Evolutionary conservation across 768 basidiomycete genomes (phyloP), one percentile per base, ranked within the genome.

Genomic region (Daedaleopsis sinensis): DNA sequence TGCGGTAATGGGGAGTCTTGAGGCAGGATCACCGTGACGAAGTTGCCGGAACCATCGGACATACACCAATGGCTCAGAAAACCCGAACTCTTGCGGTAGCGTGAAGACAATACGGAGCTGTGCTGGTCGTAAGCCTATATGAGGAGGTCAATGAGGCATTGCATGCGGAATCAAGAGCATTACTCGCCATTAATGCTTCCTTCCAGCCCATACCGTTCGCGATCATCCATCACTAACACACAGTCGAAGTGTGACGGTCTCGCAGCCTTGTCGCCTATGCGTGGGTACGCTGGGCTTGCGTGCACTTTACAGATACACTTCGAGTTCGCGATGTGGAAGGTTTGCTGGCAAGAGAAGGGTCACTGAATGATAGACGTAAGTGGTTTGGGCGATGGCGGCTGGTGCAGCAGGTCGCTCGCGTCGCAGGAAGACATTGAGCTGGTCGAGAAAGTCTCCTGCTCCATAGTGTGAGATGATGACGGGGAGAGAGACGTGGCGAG

Each of bases 261-360:
- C 5, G 54, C 43, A 13, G 15, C 19, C 11, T 32, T 15, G 43
- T 55, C 54, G 18, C 32, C 13, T 13, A 5, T 10, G 1, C 54
- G 42, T 4, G 42, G 54, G 12, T 4, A 27, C 1, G 42, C 42
- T 1, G 54, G 54, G 2, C 16, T n/a, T 11, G 54, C 43, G 32
- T 42, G 54, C 7, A 55, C 13, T 27, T 55, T 55, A 42, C 54
- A 46, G 15, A 55, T 18, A 1, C 43, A 42, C n/a, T 55, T 55
- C 3, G 12, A 3, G 37, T 55, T 55, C 6, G 42, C 7, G 24
- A 55, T 32, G 43, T 55, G 54, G 43, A n/a, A 55, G 16, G n/a
- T 55, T 55, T 5, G 54, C 42, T 10, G 54, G 54, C 8, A 55
- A 32, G 7, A 55, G 54, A 7, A 55, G 18, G 13, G 12, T 32